Evolutionary conservation across 2,329 filamentous ascomycete genomes (phyloP).

Genomic region (Dryadomyces quercivorus): DNA sequence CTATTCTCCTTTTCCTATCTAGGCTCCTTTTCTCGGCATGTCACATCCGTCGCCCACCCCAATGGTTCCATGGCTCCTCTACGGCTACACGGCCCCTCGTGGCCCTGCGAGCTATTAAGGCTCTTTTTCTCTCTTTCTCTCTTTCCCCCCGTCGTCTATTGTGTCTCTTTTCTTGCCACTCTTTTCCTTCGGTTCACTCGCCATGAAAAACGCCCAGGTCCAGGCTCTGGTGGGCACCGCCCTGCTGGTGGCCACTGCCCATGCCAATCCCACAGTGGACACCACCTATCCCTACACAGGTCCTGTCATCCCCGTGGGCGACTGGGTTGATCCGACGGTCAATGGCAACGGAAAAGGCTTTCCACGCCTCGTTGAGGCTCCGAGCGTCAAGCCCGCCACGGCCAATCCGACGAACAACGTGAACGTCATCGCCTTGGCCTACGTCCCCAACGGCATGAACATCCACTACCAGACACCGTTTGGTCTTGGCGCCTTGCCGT

Average conservation of each 20-base stretch:
- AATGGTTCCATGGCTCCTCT: no score
- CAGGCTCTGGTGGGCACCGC: neutral
- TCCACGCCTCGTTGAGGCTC: slow-evolving; percentile 34
- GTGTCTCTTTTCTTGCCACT: no score
- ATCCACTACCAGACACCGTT: slow-evolving; percentile 42
- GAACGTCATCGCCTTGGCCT: slow-evolving; percentile 37
- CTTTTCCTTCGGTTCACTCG: no score
- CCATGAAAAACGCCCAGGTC: slow-evolving; percentile 10
- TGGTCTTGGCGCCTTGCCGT: slow-evolving; percentile 30
- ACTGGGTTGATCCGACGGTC: slow-evolving; percentile 36
- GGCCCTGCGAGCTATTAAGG: no score
- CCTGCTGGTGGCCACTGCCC: slow-evolving; percentile 1
- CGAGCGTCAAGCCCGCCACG: slow-evolving; percentile 31
- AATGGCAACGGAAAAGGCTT: slow-evolving; percentile 41
- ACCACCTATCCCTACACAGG: slow-evolving; percentile 33
- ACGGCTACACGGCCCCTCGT: no score
- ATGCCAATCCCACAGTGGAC: slow-evolving; percentile 19
- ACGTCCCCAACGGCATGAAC: slow-evolving; percentile 34
- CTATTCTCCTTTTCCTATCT: no score
- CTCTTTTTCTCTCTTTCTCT: no score
- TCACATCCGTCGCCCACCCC: no score
- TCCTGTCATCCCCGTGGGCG: slow-evolving; percentile 33
- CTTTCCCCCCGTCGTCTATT: no score
- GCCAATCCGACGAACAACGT: slow-evolving; percentile 35
- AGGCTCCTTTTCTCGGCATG: no score